These are phyloP conservation scores for Mortierella sp. DNA, from an alignment of 371 early-diverging fungal species.

Conservation along the genomic window DNA sequence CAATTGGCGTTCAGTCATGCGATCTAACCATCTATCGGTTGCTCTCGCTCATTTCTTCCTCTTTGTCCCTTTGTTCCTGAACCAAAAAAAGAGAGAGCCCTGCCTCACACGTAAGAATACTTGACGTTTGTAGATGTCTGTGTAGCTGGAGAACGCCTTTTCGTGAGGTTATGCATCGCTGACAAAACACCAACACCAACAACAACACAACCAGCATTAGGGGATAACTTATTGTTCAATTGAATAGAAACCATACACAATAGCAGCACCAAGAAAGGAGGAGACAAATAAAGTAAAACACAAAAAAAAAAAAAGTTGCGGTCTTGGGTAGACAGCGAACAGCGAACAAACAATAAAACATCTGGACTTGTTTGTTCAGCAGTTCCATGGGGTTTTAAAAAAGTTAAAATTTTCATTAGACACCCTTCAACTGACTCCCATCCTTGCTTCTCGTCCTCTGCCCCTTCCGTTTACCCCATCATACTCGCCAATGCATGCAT, in stretches of 20 bases:
- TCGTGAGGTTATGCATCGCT: background rate
- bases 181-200: background rate
- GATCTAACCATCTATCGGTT: background rate
- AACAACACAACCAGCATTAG: background rate
- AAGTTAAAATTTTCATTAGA: background rate
- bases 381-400: background rate
- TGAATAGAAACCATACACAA: background rate
- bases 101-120: background rate
- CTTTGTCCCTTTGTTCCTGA: background rate
- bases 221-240: background rate
- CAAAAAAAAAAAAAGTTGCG: background rate
- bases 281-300: background rate
- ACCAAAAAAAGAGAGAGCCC: background rate
- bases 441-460: background rate
- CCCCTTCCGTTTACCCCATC: conserved; percentile 1
- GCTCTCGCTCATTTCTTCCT: background rate
- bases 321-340: background rate
- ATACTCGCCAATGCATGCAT: conserved; percentile 1
- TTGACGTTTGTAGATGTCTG: background rate
- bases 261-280: no score
- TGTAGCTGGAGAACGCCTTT: background rate
- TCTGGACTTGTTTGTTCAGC: background rate
- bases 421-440: background rate
- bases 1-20: background rate
- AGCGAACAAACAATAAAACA: background rate